phyloP scores from a whole-genome alignment of 1,284 basidiomycete species.

The Rhodotorula sp. region DNA sequence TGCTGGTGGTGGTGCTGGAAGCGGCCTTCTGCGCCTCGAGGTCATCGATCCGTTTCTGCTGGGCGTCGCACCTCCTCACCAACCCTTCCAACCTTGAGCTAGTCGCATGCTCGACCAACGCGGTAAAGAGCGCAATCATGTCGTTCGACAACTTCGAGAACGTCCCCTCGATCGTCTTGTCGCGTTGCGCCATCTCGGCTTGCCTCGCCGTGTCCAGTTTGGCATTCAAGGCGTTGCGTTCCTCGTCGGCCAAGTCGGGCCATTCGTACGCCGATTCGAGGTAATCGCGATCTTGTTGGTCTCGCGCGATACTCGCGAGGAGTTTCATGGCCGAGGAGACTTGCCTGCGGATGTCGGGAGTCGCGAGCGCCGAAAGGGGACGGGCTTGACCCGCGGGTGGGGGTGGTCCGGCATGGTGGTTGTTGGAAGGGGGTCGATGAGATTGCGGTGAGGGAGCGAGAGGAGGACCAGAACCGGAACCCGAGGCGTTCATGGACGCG shows the following conservation, averaged over 20 bases:
- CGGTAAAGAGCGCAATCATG: neutral
- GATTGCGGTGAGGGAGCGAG: too few relatives aligned
- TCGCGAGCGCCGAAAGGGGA: neutral
- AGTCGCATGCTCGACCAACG: neutral
- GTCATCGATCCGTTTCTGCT: neutral
- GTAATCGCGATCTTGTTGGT: too few relatives aligned
- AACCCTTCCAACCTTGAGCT: neutral
- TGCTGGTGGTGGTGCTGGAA: too few relatives aligned
- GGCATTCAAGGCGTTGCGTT: too few relatives aligned
- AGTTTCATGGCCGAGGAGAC: too few relatives aligned
- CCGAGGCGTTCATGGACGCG: too few relatives aligned
- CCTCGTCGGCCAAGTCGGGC: neutral
- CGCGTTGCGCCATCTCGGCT: neutral
- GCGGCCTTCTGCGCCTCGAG: neutral
- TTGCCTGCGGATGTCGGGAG: neutral
- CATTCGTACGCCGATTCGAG: neutral
- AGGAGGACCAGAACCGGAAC: too few relatives aligned
- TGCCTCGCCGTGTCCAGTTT: neutral
- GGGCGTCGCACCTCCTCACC: neutral
- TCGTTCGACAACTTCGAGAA: neutral
- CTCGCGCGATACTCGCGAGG: too few relatives aligned
- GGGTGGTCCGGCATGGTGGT: too few relatives aligned
- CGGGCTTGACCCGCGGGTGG: too few relatives aligned
- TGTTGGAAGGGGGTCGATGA: too few relatives aligned
- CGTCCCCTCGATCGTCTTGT: neutral